Evolutionary conservation across 2,329 filamentous ascomycete species (phyloP).

Genomic region (Triangularia verruculosa): DNA sequence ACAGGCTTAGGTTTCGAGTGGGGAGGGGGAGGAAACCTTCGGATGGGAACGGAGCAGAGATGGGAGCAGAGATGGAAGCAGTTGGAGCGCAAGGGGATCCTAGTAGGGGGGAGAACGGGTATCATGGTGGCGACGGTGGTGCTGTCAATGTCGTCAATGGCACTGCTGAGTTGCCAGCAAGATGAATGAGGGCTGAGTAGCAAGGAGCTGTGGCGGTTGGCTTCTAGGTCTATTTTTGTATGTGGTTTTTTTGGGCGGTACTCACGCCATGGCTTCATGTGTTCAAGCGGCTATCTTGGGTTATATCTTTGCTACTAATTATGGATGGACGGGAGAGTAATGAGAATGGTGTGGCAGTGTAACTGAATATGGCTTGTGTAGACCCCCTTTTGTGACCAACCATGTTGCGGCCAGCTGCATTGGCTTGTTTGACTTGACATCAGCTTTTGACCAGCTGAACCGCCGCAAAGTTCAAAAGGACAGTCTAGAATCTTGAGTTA

Average conservation of each 20-base stretch:
- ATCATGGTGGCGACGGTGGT: neutral
- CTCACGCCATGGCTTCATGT: neutral
- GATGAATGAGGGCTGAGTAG: neutral
- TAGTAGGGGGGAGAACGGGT: neutral
- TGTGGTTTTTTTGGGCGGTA: neutral
- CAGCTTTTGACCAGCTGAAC: neutral
- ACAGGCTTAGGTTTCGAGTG: conserved; percentile 31
- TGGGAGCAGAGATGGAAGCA: too few relatives aligned
- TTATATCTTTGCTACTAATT: neutral
- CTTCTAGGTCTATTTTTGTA: neutral
- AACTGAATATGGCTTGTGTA: neutral
- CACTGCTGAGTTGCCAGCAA: neutral
- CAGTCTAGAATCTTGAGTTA: neutral
- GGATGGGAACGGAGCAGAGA: neutral
- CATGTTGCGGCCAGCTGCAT: neutral
- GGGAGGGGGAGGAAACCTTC: conserved; percentile 24
- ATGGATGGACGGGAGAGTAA: neutral
- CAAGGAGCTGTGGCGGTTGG: neutral
- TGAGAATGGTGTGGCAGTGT: neutral
- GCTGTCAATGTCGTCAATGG: neutral
- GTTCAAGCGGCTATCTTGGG: neutral
- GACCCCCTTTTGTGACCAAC: neutral
- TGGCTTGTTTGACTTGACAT: neutral
- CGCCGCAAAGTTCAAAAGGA: neutral
- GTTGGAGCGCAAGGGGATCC: neutral